These are phyloP conservation scores for Crithidia bombi DNA, from an alignment of 208 protist species.

Conservation along the genomic window DNA sequence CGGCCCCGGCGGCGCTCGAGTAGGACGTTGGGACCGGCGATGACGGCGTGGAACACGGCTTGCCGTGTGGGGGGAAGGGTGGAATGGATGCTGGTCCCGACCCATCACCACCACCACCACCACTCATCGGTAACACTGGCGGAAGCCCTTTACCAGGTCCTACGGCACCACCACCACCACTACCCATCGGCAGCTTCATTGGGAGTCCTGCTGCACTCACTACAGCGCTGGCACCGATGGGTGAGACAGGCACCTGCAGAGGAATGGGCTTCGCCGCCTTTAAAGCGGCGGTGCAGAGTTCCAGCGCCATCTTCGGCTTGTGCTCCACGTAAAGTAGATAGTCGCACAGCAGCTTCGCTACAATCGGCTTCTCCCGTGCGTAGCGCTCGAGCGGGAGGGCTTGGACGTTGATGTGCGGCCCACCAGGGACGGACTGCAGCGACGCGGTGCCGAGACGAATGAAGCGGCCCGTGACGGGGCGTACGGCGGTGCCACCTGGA, in stretches of 20 bases:
- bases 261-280: constrained; percentile 27
- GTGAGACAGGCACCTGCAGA: neutral
- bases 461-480: constrained; percentile 90
- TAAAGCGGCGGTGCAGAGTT: constrained; percentile 78
- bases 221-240: neutral
- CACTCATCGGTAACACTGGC: constrained; percentile 22
- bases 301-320: constrained; percentile 90
- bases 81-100: neutral
- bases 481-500: constrained; percentile 53
- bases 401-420: constrained; percentile 88
- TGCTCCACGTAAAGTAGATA: constrained; percentile 95
- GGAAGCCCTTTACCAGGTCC: constrained; percentile 14
- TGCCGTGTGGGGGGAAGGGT: no score
- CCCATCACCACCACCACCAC: neutral
- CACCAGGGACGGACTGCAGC: constrained; percentile 70
- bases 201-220: neutral
- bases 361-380: constrained; percentile 80
- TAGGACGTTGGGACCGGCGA: neutral
- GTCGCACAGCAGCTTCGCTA: constrained; percentile 94
- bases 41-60: no score
- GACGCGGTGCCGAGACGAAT: constrained; percentile 95
- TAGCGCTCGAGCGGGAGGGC: constrained; percentile 92
- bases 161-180: neutral
- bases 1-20: neutral
- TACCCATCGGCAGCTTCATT: constrained; percentile 15